Base-by-base conservation (phyloP, 352 stramenopile genomes). In the Sclerospora graminicola region DNA sequence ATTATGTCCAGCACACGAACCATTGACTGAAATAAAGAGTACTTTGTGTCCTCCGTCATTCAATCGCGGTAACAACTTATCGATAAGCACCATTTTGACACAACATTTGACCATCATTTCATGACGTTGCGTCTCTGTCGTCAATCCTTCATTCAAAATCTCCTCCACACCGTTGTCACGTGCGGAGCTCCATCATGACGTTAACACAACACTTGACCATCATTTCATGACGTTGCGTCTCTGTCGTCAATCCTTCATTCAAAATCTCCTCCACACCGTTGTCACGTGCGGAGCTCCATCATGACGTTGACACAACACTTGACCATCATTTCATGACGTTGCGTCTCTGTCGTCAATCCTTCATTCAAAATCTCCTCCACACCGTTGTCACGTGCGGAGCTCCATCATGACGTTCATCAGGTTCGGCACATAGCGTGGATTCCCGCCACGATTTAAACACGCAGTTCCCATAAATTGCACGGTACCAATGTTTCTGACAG, bases 1-100 rank as follows among this genome's bases (percentile, higher is more conserved):
- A 99, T 92, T 23, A 99, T 97, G 62, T 99, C 95, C 36, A 99
- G 69, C 61, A 99, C 98, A 27, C 95, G 95, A 34, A 97, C 96
- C 81, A 97, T 95, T 99, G 97, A 39, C 87, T 98, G 62, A 99
- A 99, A 15, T n/a, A n/a, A 99, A 90, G 10, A 99, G 76, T 20
- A 99, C 91, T 27, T 97, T 94, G 61, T 99, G 96, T 2, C 95
- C 95, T 41, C 97, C 94, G 38, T 89, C 78, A 53, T 97, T 97
- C 16, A 99, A 66, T 8, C 93, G 85, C 10, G 95, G 95, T 9
- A 99, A 66, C 9, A 99, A 66, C 61, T 99, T 99, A 67, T 99
- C 96, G 16, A 99, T 78, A 18, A 99, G 55, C 45, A 99, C 93
- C 58, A 99, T 93, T 66, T 99, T 99, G n/a, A 97, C 97, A 30